phyloP scores from a whole-genome alignment of 257 asterid species.

The Cinchona pubescens region DNA sequence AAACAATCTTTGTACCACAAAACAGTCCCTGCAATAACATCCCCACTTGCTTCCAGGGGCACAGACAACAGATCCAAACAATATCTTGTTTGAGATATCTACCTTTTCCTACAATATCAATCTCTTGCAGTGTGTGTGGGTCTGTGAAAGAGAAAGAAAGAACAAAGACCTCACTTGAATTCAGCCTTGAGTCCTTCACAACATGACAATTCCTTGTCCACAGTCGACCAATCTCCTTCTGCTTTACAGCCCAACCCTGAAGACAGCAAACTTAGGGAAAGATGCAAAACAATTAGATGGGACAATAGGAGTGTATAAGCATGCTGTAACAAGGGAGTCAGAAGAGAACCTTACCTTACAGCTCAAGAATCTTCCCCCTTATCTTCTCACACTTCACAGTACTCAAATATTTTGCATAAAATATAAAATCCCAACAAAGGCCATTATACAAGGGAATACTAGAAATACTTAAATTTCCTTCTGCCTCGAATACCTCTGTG shows the following conservation, averaged over 20 bases:
- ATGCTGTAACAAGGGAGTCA: conserved; percentile 16
- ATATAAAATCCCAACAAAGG: conserved; percentile 2
- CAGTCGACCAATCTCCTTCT: conserved; percentile 20
- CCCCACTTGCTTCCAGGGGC: conserved; percentile 32
- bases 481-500: not conserved
- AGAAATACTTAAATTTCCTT: not conserved
- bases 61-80: conserved; percentile 35
- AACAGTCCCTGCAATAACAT: conserved; percentile 14
- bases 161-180: not conserved
- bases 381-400: not conserved
- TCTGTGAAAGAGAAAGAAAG: not conserved
- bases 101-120: conserved; percentile 15
- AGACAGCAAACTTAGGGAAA: conserved; percentile 16
- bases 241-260: conserved; percentile 25
- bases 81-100: conserved; percentile 17
- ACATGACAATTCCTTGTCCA: conserved; percentile 11
- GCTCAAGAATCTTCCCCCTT: conserved; percentile 29
- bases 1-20: conserved; percentile 10
- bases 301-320: too few relatives aligned
- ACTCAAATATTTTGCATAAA: conserved; percentile 1
- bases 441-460: not conserved
- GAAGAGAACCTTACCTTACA: conserved; percentile 25
- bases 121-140: not conserved
- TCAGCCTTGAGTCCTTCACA: conserved; percentile 4
- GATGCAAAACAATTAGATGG: conserved; percentile 18